Conservation (phyloP, 257 asterid genomes). For the Salvia rosmarinus region DNA sequence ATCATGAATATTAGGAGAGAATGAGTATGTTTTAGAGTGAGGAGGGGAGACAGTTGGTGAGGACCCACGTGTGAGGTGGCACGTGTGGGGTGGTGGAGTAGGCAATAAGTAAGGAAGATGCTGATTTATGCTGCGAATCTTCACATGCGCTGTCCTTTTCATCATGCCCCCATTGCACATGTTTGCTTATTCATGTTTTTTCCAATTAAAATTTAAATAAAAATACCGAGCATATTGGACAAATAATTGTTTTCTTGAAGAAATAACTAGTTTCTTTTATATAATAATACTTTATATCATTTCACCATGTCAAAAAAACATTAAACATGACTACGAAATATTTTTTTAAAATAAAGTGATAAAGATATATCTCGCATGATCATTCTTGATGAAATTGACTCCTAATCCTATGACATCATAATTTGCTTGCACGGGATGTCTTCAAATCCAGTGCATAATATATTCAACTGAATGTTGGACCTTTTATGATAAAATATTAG, state of each 20-base stretch:
- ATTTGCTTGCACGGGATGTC: no score
- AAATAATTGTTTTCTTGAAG: neutral
- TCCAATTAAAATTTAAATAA: neutral
- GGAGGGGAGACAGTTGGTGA: conserved; percentile 36
- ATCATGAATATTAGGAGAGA: no score
- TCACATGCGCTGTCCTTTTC: conserved; percentile 39
- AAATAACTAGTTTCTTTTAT: neutral
- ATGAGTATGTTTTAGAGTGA: no score
- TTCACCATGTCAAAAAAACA: neutral
- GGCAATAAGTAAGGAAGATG: conserved; percentile 38
- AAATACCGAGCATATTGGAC: neutral
- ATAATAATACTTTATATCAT: no score
- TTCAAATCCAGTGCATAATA: no score
- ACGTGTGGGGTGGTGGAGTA: conserved; percentile 40
- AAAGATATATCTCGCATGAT: neutral
- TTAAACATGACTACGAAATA: neutral
- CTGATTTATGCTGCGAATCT: conserved; percentile 59
- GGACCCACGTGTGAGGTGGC: conserved; percentile 47
- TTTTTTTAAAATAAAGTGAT: neutral
- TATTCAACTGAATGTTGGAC: no score
- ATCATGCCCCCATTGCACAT: neutral
- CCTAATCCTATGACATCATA: neutral
- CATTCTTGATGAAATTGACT: neutral
- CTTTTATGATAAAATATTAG: no score
- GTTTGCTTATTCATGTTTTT: neutral